Conservation (phyloP, 805 yeast species). For the Hanseniaspora guilliermondii region DNA sequence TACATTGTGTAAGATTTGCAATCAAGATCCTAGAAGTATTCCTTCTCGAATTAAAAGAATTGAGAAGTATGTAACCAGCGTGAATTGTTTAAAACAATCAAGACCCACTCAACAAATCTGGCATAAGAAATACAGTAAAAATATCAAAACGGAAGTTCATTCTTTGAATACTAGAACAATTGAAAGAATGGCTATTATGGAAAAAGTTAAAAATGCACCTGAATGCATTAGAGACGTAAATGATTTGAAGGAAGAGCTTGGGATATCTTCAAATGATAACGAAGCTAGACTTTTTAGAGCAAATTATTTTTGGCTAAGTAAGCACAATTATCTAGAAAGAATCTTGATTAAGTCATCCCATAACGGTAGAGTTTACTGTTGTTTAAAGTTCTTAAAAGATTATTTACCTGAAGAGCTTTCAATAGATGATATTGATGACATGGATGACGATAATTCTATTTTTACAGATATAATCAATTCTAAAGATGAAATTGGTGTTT, state of each 20-base stretch:
- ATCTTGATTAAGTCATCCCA: constrained; percentile 39
- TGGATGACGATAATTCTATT: constrained; percentile 20
- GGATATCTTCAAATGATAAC: constrained; percentile 33
- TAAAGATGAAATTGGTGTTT: constrained; percentile 14
- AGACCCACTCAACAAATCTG: constrained; percentile 44
- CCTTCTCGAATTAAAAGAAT: constrained; percentile 49
- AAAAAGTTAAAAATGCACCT: constrained; percentile 39
- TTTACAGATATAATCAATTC: constrained; percentile 17
- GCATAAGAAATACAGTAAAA: constrained; percentile 35
- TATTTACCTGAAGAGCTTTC: constrained; percentile 25
- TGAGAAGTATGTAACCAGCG: constrained; percentile 37
- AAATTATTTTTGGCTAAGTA: constrained; percentile 35
- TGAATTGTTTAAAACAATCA: constrained; percentile 31
- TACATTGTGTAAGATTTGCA: constrained; percentile 42
- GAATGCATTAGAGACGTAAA: constrained; percentile 42
- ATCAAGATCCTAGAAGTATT: constrained; percentile 61
- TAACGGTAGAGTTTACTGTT: constrained; percentile 37
- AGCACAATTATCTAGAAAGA: constrained; percentile 36
- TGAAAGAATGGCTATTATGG: constrained; percentile 37
- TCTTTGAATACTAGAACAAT: constrained; percentile 24
- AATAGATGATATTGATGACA: constrained; percentile 23
- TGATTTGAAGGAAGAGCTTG: constrained; percentile 50
- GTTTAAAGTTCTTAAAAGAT: constrained; percentile 34
- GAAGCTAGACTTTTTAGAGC: constrained; percentile 38
- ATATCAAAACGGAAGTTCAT: constrained; percentile 20